Conservation (phyloP, 2,329 filamentous ascomycete species). For the Microsporum ferrugineum region DNA sequence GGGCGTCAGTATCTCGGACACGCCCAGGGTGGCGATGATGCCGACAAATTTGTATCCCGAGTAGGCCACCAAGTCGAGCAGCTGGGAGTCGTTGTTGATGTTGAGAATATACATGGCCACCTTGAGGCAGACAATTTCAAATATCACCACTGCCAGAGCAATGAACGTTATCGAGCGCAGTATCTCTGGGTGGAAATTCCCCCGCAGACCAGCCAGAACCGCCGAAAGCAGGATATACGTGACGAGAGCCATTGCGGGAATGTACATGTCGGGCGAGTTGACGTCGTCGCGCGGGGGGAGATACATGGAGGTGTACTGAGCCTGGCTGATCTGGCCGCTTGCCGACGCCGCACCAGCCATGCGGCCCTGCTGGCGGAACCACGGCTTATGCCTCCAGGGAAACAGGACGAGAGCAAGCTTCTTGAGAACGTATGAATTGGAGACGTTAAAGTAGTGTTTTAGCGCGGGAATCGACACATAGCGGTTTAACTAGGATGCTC, state of each 20-base stretch:
- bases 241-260: slow-evolving; percentile 92
- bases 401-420: slow-evolving; percentile 91
- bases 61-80: slow-evolving; percentile 89
- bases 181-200: slow-evolving; percentile 87
- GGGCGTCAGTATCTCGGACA: slow-evolving; percentile 65
- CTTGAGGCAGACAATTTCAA: slow-evolving; percentile 86
- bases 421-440: slow-evolving; percentile 88
- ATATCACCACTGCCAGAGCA: slow-evolving; percentile 66
- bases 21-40: slow-evolving; percentile 75
- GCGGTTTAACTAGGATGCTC: slow-evolving; percentile 50
- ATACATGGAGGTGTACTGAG: slow-evolving; percentile 49
- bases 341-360: slow-evolving; percentile 31
- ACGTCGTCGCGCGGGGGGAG: slow-evolving; percentile 87
- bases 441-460: slow-evolving; percentile 99
- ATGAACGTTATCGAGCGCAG: slow-evolving; percentile 80
- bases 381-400: slow-evolving; percentile 94
- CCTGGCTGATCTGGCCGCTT: slow-evolving; percentile 53
- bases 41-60: slow-evolving; percentile 98
- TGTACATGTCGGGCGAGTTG: slow-evolving; percentile 99
- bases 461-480: slow-evolving; percentile 87
- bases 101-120: slow-evolving; percentile 84
- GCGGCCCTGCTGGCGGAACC: slow-evolving; percentile 74
- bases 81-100: slow-evolving; percentile 87
- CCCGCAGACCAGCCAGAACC: slow-evolving; percentile 75
- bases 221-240: slow-evolving; percentile 95